Evolutionary conservation across 768 basidiomycete species (phyloP), one percentile per base, ranked within the genome.

Genomic region (Tubosaeta sp.): DNA sequence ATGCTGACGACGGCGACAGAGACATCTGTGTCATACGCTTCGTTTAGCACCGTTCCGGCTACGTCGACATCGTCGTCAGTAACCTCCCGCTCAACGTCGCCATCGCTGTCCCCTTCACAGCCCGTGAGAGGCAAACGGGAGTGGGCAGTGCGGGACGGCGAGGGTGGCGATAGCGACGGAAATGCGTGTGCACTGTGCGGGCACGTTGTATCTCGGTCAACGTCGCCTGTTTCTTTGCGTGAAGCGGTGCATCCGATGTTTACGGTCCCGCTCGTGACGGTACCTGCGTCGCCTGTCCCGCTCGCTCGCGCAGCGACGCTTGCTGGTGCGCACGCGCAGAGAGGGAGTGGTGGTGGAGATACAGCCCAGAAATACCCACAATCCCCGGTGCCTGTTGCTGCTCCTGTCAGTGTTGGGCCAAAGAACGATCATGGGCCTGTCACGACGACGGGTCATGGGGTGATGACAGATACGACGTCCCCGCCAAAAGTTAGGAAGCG

Each of bases 161-260:
- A 22, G 6, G 48, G 49, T 14, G 43, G 6, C 6, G 42, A 54
- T 22, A 33, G 29, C 13, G 35, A 52, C 5, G 14, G 5, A 7
- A 41, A 60, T 5, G 26, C 46, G 1, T 65, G 63, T 41, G 29
- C 55, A 4, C 5, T 56, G 34, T 65, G 64, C 53, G 64, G 64
- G n/a, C 64, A 65, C 37, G 3, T 38, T 1, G 34, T 44, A 25
- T 5, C 52, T 17, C 38, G 16, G 13, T n/a, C 44, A 19, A 46
- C 12, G 16, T 50, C 48, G n/a, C 17, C 41, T 13, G 11, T 19
- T 6, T 45, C 19, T 34, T 25, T 34, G 14, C 32, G 9, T 17
- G 19, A 27, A 44, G 10, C 19, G 39, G 45, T 63, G 31, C 63
- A 69, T 17, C 68, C 65, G 6, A 67, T 69, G 66, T 69, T 67